Evolutionary conservation across 768 basidiomycete genomes (phyloP).

Genomic region (Dioszegia hungarica): DNA sequence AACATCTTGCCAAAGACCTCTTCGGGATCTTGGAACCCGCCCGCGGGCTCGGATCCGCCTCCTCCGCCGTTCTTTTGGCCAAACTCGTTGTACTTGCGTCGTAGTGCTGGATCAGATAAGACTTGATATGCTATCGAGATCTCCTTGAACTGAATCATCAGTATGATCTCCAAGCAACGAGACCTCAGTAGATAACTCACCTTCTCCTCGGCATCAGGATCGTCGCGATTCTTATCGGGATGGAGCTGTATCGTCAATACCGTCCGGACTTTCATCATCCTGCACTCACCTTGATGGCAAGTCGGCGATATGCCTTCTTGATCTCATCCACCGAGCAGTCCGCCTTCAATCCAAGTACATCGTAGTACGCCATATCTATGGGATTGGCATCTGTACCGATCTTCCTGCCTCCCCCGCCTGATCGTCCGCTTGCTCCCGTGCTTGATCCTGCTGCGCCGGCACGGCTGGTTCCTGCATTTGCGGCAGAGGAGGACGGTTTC

Average conservation of each 20-base stretch:
- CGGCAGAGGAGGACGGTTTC: slow-evolving; percentile 23
- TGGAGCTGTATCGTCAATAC: slow-evolving; percentile 23
- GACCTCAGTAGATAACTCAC: no score
- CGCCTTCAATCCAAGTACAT: slow-evolving; percentile 42
- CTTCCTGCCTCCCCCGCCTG: slow-evolving; percentile 11
- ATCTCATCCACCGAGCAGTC: slow-evolving; percentile 45
- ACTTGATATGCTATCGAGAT: slow-evolving; percentile 49
- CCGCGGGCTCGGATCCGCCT: slow-evolving; percentile 44
- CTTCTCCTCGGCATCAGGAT: slow-evolving; percentile 49
- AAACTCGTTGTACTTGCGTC: slow-evolving; percentile 48
- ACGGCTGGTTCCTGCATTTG: slow-evolving; percentile 1
- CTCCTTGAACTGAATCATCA: slow-evolving; percentile 42
- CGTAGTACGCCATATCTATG: slow-evolving; percentile 48
- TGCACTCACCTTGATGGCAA: slow-evolving; percentile 45
- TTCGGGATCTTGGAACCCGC: slow-evolving; percentile 49
- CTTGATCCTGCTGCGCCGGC: slow-evolving; percentile 1
- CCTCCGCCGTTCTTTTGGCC: slow-evolving; percentile 47
- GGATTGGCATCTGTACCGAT: slow-evolving; percentile 45
- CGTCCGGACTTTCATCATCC: background rate
- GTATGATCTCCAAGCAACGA: no score
- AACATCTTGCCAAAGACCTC: slow-evolving; percentile 50
- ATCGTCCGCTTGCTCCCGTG: slow-evolving; percentile 5
- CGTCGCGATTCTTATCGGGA: slow-evolving; percentile 48
- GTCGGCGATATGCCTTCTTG: slow-evolving; percentile 47
- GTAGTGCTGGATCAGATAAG: slow-evolving; percentile 46